Base-by-base conservation (phyloP, 2,329 filamentous ascomycete species). In the Xylariaceae sp. region DNA sequence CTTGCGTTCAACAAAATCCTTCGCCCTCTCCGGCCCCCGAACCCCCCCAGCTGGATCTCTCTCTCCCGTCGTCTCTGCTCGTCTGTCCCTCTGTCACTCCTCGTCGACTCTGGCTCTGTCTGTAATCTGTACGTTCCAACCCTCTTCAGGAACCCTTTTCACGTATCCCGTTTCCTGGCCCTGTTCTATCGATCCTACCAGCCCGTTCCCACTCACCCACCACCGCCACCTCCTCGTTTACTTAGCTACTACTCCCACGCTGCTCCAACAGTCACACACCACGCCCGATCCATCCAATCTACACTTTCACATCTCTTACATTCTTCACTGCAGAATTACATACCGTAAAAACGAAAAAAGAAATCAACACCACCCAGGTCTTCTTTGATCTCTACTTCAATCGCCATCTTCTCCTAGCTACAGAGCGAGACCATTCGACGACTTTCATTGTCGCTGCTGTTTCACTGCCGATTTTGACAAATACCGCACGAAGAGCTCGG, bases 141-240 rank as follows among this genome's bases (percentile, higher is more conserved):
- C 22, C 22, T 27, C 22, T 27, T 27, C 22, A 27, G 7, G 22
- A 27, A 27, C 22, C 22, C 22, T 27, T 27, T 27, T 27, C 22
- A 27, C 22, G 22, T 27, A 27, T 27, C 22, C 22, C 22, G 22
- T 27, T 7, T 27, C 49, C 54, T 50, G 50, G 50, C 53, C 40
- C 53, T 53, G 47, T 52, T 48, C 48, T 57, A 47, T 55, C 56
- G 52, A 54, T 58, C 54, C 52, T 58, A 56, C 52, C 54, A 53
- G 42, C 49, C 54, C 44, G 36, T 27, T 27, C 22, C 18, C 47
- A 39, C 19, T 11, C 35, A 32, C 44, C 31, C 17, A 30, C 41
- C 18, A 36, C 33, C 33, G 33, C 33, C 33, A 36, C 33, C 33
- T 36, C 33, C 33, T 36, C 33, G 10, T 36, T 36, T 15, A 12